These are phyloP conservation scores for Hydrangea macrophylla DNA, from an alignment of 148 eudicot genomes.

Conservation along the genomic window DNA sequence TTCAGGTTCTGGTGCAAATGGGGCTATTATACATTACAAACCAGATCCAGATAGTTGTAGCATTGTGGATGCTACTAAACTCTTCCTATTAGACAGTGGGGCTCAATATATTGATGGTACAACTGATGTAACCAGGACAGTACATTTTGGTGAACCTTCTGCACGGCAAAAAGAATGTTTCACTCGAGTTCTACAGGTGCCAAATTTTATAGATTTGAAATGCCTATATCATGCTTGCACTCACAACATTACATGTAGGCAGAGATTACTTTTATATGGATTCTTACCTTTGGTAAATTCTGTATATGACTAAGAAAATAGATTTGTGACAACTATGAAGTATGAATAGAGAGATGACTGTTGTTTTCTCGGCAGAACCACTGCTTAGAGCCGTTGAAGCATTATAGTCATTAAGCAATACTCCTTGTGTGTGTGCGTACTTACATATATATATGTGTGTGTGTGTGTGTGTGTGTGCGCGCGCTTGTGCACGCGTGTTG, in stretches of 20 bases:
- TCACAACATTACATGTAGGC: background rate
- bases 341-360: no score
- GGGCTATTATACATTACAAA: constrained; percentile 95
- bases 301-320: no score
- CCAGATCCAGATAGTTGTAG: constrained; percentile 84
- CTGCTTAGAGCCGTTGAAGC: constrained; percentile 1
- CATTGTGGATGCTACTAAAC: constrained; percentile 56
- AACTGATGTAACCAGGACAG: constrained; percentile 95
- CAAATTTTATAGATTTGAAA: background rate
- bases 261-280: background rate
- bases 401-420: background rate
- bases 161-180: constrained; percentile 86
- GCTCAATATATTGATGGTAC: constrained; percentile 98
- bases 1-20: constrained; percentile 91
- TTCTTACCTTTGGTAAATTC: no score
- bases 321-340: no score
- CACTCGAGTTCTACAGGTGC: constrained; percentile 92
- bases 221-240: background rate
- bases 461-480: no score
- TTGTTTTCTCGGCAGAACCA: no score
- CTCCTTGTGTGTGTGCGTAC: no score
- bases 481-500: no score
- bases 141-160: constrained; percentile 91
- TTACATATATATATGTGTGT: no score
- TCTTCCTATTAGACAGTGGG: constrained; percentile 92